Percentiles rank a stretch among this genome's conserved stretches.
Evolutionary conservation across 192 early-diverging fungal genomes (phyloP).

Genomic region (Mortierella alpina): DNA sequence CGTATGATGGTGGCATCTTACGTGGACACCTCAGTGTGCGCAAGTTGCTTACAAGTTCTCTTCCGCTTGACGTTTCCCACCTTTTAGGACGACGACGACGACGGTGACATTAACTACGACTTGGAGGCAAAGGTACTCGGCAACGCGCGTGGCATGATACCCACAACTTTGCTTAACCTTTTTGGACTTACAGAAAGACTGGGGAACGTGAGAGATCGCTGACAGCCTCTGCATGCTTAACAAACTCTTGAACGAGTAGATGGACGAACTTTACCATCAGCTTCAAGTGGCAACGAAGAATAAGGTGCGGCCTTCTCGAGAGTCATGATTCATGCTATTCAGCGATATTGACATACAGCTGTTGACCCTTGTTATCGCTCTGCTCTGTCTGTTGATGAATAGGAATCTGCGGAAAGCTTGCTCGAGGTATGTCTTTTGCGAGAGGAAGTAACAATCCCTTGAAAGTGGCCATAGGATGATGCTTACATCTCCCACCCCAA

Average conservation of each 20-base stretch:
- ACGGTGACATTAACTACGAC: slow-evolving; percentile 6
- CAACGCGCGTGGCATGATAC: neutral
- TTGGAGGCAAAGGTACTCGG: slow-evolving; percentile 40
- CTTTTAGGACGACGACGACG: slow-evolving; percentile 24
- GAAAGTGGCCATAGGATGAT: neutral
- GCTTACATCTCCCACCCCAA: neutral
- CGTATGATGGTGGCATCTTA: neutral
- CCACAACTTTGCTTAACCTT: neutral
- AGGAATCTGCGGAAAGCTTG: slow-evolving; percentile 41
- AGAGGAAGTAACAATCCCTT: neutral
- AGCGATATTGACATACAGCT: neutral
- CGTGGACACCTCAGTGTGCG: no score
- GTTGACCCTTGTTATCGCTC: neutral
- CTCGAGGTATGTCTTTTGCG: slow-evolving; percentile 21
- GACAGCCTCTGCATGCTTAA: neutral
- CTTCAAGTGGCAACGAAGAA: slow-evolving; percentile 38
- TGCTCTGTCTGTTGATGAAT: neutral
- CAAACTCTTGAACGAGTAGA: slow-evolving; percentile 9
- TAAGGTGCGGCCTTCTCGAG: slow-evolving; percentile 15
- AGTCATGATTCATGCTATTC: no score
- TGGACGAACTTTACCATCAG: slow-evolving; percentile 49
- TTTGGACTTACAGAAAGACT: neutral
- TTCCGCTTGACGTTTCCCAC: neutral
- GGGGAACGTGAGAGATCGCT: no score
- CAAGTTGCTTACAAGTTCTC: neutral